These are phyloP conservation scores for Musa acuminata DNA, from an alignment of 176 grass and related monocot species.

Conservation along the genomic window DNA sequence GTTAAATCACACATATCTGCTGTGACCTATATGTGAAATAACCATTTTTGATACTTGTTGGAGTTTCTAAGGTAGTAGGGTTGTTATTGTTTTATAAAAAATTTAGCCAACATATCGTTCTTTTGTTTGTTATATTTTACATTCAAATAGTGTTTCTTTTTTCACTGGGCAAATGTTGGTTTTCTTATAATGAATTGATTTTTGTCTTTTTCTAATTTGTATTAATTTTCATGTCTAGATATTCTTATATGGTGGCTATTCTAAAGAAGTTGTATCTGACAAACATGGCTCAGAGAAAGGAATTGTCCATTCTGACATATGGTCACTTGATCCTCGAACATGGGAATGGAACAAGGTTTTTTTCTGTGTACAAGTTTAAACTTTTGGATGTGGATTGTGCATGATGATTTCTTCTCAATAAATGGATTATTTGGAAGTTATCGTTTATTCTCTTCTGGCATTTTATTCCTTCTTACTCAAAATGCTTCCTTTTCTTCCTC, in stretches of 20 bases:
- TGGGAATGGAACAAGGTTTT: slow-evolving; percentile 98
- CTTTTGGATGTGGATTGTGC: neutral
- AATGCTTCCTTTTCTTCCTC: too few species aligned
- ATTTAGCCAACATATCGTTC: too few species aligned
- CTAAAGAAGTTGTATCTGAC: slow-evolving; percentile 83
- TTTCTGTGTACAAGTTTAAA: neutral
- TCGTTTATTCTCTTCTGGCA: too few species aligned
- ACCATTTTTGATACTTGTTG: too few species aligned
- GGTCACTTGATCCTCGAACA: slow-evolving; percentile 88
- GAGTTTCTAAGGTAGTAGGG: too few species aligned
- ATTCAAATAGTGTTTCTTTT: neutral
- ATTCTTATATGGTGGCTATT: slow-evolving; percentile 95
- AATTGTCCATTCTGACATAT: slow-evolving; percentile 91
- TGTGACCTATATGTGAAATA: too few species aligned
- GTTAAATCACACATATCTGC: too few species aligned
- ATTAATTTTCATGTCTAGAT: slow-evolving; percentile 38
- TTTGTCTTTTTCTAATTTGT: neutral
- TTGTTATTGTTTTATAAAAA: too few species aligned
- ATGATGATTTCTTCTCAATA: neutral
- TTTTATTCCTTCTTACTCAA: too few species aligned
- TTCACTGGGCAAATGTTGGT: neutral
- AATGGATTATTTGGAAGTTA: too few species aligned
- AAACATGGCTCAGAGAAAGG: slow-evolving; percentile 84
- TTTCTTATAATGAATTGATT: too few species aligned
- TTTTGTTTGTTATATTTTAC: neutral